Evolutionary conservation across 768 basidiomycete genomes (phyloP), one percentile per base, ranked within the genome.

Genomic region (Lactarius trivialis): DNA sequence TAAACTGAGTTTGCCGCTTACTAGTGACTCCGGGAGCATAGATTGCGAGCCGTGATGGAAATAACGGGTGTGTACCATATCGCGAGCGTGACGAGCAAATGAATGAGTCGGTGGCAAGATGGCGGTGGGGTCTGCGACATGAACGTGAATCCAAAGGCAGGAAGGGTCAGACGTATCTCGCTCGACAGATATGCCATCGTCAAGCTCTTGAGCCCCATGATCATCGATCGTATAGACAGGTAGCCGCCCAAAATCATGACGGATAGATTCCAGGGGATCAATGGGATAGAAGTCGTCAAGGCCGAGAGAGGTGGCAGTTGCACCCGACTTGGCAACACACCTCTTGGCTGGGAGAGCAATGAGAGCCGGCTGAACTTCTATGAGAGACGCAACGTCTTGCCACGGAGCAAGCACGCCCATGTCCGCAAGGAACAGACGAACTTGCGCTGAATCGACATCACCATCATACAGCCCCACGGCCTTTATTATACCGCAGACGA

Each of bases 131-230:
- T 99, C 97, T 11, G 97, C 95, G 60, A 99, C 81, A 70, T 98
- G 97, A 28, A 88, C 79, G 68, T 98, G 95, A 12, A 96, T 71
- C 96, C 97, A 98, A 50, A 75, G 70, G 21, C 73, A 78, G 17
- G 78, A 81, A 2, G 83, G 82, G 53, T 89, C 84, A 4, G 75
- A 74, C 5, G 81, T 77, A 34, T 87, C 79, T n/a, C 74, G 70
- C 65, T 96, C 90, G 33, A 98, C 70, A 2, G 94, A 95, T 34
- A 99, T 68, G 2, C 93, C 97, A 71, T 99, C 97, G 70, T 99
- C 97, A 24, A 98, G 80, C 70, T 99, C 97, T 68, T 88, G 74
- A 0, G 97, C 94, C 7, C 68, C 71, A 0, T 77, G 65, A 63
- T 92, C 90, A 69, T 99, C 97, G 58, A 99, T 85, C 21, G 95